Percentiles rank a stretch among this genome's conserved stretches.
These are phyloP conservation scores for Cryomyces minteri DNA, from an alignment of 495 filamentous ascomycete species.

Conservation along the genomic window DNA sequence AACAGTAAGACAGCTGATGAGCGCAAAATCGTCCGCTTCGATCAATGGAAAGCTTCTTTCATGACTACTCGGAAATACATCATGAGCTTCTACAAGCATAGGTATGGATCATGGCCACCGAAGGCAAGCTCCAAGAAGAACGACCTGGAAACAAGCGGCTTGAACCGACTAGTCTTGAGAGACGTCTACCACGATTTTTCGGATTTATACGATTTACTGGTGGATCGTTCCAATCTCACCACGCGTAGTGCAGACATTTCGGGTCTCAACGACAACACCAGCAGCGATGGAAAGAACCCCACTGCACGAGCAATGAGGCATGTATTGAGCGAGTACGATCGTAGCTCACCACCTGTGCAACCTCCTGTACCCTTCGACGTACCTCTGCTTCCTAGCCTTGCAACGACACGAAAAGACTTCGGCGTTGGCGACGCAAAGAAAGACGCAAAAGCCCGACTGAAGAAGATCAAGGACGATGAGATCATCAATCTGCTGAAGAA, in stretches of 20 bases:
- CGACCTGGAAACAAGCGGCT: constrained; percentile 60
- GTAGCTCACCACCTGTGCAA: constrained; percentile 68
- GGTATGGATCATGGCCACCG: constrained; percentile 87
- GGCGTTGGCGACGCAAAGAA: constrained; percentile 47
- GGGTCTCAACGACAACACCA: constrained; percentile 32
- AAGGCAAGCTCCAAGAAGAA: constrained; percentile 88
- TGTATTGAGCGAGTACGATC: constrained; percentile 72
- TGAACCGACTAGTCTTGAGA: constrained; percentile 67
- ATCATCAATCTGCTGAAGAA: constrained; percentile 50
- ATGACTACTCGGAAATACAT: constrained; percentile 54
- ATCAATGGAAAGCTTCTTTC: constrained; percentile 62
- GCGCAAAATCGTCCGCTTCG: constrained; percentile 62
- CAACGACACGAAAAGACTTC: constrained; percentile 39
- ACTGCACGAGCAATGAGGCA: constrained; percentile 41
- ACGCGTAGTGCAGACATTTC: constrained; percentile 23
- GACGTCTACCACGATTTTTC: constrained; percentile 76
- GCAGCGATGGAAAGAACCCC: constrained; percentile 25
- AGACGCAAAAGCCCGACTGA: constrained; percentile 40
- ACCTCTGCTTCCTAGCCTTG: constrained; percentile 54
- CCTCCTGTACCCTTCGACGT: constrained; percentile 86
- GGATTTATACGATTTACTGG: constrained; percentile 73
- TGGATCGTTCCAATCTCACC: constrained; percentile 50
- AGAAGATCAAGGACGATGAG: constrained; percentile 64
- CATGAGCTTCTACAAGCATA: constrained; percentile 58
- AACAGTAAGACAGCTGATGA: constrained; percentile 57